A percentile compares a stretch with the other conserved stretches of the same genome.
Conservation (phyloP, 2,329 filamentous ascomycete genomes). For the Allantophomopsis cytisporea region DNA sequence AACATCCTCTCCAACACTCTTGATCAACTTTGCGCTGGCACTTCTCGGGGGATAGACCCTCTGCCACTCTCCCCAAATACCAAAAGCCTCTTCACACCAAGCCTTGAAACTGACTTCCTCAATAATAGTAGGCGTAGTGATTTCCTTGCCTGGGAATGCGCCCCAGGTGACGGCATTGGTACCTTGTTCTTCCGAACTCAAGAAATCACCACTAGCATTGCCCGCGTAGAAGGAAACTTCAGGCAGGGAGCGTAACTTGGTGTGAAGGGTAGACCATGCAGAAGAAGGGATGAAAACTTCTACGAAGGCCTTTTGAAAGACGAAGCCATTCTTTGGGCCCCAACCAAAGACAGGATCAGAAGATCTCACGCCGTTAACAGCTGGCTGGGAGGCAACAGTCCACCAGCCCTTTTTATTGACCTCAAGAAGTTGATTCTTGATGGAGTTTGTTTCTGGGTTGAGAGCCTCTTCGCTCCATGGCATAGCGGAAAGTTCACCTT, state of each 20-base stretch:
- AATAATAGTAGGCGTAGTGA: constrained; percentile 91
- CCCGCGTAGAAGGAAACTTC: constrained; percentile 79
- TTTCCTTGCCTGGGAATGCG: constrained; percentile 89
- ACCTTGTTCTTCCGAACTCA: constrained; percentile 52
- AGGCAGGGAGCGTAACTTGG: constrained; percentile 47
- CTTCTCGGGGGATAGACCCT: constrained; percentile 62
- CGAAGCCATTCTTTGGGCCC: constrained; percentile 85
- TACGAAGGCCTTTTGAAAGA: constrained; percentile 97
- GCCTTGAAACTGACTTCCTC: constrained; percentile 88
- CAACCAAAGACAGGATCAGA: constrained; percentile 75
- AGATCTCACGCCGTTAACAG: constrained; percentile 74
- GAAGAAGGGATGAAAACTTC: constrained; percentile 76
- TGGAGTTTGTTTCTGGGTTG: constrained; percentile 70
- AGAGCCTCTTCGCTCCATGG: constrained; percentile 91
- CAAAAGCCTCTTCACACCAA: constrained; percentile 93
- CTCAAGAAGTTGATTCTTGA: constrained; percentile 59
- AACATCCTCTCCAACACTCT: constrained; percentile 50
- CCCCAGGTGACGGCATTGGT: constrained; percentile 98
- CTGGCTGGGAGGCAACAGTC: constrained; percentile 91
- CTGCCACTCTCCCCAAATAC: constrained; percentile 90
- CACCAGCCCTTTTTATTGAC: constrained; percentile 82
- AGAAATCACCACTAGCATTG: constrained; percentile 66
- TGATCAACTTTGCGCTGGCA: constrained; percentile 58
- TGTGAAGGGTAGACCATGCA: constrained; percentile 58
- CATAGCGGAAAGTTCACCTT: constrained; percentile 65